A percentile compares a stretch with the other conserved stretches of the same genome.
Evolutionary conservation across 768 basidiomycete genomes (phyloP).

Genomic region (Heimioporus sp.): DNA sequence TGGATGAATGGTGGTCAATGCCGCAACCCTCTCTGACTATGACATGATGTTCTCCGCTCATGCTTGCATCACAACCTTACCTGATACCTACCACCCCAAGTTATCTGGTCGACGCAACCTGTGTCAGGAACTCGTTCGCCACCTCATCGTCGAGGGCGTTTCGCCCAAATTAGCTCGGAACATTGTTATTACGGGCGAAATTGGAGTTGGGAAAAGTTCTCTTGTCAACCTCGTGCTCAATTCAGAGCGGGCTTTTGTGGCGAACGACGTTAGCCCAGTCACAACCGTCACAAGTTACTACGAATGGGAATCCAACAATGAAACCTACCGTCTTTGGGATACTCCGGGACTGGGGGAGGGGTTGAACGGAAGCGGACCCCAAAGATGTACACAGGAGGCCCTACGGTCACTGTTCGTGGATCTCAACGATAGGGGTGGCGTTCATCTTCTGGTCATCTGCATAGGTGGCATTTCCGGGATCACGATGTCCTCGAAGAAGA

Average conservation of each 20-base stretch:
- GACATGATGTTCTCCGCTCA: conserved; percentile 33
- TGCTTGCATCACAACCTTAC: conserved; percentile 20
- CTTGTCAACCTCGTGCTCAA: conserved; percentile 26
- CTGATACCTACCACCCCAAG: conserved; percentile 21
- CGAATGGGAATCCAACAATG: conserved; percentile 8
- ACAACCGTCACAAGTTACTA: conserved; percentile 13
- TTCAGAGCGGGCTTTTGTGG: conserved; percentile 16
- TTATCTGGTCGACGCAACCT: conserved; percentile 15
- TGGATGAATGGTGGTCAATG: conserved; percentile 43
- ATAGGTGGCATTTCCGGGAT: conserved; percentile 19
- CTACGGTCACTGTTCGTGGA: conserved; percentile 21
- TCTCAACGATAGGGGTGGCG: conserved; percentile 18
- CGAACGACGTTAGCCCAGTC: conserved; percentile 15
- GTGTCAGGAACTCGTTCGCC: conserved; percentile 16
- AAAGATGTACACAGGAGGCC: conserved; percentile 19
- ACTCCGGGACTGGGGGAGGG: conserved; percentile 31
- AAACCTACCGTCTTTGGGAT: conserved; percentile 26
- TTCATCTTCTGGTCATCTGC: conserved; percentile 28
- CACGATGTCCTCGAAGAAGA: conserved; percentile 15
- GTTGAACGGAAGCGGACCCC: conserved; percentile 11
- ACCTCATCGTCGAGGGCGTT: conserved; percentile 15
- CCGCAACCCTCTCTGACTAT: conserved; percentile 20
- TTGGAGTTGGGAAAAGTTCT: conserved; percentile 30
- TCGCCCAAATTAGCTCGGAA: conserved; percentile 22
- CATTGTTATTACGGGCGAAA: conserved; percentile 24